Conservation (phyloP, 106 monocot genomes). For the Cymbidium sinense region DNA sequence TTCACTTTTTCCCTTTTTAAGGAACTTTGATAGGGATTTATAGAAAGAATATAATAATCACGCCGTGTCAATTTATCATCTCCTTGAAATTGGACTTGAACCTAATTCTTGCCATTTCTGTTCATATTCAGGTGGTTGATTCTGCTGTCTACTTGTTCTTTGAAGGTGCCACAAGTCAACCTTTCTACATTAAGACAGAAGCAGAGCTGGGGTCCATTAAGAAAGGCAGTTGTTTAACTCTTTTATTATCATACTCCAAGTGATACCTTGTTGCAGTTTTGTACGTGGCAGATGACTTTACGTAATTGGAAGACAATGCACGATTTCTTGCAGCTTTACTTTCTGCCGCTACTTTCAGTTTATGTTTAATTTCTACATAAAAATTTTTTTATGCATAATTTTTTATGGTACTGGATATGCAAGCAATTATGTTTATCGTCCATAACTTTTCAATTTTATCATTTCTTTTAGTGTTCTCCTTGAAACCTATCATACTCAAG, state of each 20-base stretch:
- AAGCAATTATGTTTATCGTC: neutral
- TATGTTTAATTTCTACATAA: neutral
- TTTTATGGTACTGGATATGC: neutral
- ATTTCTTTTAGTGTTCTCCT: too few relatives aligned
- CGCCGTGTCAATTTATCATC: neutral
- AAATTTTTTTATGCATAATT: neutral
- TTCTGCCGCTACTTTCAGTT: neutral
- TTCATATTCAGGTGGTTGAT: conserved; percentile 34
- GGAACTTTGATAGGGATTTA: neutral
- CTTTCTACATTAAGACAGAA: conserved; percentile 10
- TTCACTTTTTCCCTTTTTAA: neutral
- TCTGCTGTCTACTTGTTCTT: conserved; percentile 34
- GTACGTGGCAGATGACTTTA: too few relatives aligned
- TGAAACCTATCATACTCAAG: too few relatives aligned
- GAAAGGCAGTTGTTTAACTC: conserved; percentile 21
- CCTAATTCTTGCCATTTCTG: neutral
- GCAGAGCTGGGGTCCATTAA: conserved; percentile 18
- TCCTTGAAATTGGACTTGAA: neutral
- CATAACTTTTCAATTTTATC: neutral
- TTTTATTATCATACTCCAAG: neutral
- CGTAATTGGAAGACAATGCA: neutral
- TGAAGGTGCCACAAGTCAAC: conserved; percentile 24
- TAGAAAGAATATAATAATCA: neutral
- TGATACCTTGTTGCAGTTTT: neutral
- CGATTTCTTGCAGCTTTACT: neutral